phyloP scores from a whole-genome alignment of 1,284 basidiomycete genomes.

The Schizopora paradoxa region DNA sequence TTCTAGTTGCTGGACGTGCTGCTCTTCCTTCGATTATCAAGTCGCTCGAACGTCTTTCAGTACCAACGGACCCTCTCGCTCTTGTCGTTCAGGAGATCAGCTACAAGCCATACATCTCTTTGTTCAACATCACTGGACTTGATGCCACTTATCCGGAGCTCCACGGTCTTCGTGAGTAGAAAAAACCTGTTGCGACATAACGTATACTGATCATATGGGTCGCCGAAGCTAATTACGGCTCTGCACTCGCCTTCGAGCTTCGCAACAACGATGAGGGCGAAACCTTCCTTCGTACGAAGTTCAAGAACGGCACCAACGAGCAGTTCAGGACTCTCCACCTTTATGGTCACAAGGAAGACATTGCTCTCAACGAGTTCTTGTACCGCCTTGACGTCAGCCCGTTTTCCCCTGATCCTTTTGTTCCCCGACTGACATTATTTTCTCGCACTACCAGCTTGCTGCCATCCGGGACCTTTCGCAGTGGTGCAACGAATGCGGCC shows the following conservation, averaged over 20 bases:
- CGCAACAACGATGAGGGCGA: conserved; percentile 68
- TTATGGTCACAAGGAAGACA: conserved; percentile 63
- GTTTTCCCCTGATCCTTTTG: neutral
- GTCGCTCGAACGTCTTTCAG: conserved; percentile 70
- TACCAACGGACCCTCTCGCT: conserved; percentile 72
- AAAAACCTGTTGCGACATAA: conserved; percentile 3
- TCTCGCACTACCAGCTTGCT: conserved; percentile 8
- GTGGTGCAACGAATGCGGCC: conserved; percentile 16
- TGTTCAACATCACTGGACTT: conserved; percentile 74
- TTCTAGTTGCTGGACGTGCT: conserved; percentile 72
- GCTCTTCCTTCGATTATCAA: conserved; percentile 65
- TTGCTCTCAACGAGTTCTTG: conserved; percentile 74
- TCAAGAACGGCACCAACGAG: conserved; percentile 74
- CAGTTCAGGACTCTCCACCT: conserved; percentile 56
- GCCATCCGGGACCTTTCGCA: conserved; percentile 9
- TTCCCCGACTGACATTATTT: neutral
- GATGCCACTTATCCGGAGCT: conserved; percentile 51
- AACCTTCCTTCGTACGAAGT: conserved; percentile 73
- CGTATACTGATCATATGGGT: conserved; percentile 15
- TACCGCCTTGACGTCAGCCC: conserved; percentile 62
- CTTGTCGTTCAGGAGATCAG: conserved; percentile 65
- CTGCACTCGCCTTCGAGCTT: conserved; percentile 75
- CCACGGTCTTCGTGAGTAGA: conserved; percentile 54
- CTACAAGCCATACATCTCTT: conserved; percentile 86
- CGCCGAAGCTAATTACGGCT: conserved; percentile 66